phyloP scores from a whole-genome alignment of 2,329 filamentous ascomycete genomes.

The Diaporthe sp. region DNA sequence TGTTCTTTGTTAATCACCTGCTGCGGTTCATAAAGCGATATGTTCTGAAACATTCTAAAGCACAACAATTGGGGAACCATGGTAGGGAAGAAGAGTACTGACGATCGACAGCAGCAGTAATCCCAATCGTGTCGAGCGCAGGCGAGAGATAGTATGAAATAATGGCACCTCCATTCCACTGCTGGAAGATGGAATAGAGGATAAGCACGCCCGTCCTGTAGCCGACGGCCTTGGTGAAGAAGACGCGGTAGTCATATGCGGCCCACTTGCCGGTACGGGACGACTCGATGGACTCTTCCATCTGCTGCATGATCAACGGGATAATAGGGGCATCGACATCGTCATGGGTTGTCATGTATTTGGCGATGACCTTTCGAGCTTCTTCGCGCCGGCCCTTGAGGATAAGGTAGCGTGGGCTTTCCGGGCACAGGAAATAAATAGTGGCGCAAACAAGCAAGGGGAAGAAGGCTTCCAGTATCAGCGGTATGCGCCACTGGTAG shows the following conservation, averaged over 20 bases:
- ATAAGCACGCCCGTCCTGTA: slow-evolving; percentile 59
- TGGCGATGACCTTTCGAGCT: slow-evolving; percentile 52
- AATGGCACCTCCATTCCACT: slow-evolving; percentile 62
- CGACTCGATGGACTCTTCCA: slow-evolving; percentile 59
- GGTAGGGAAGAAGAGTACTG: too few relatives aligned
- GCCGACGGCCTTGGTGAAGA: slow-evolving; percentile 58
- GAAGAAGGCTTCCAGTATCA: slow-evolving; percentile 62
- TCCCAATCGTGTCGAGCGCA: slow-evolving; percentile 58
- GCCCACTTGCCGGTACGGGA: slow-evolving; percentile 52
- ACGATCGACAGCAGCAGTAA: slow-evolving; percentile 51
- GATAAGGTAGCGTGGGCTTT: slow-evolving; percentile 52
- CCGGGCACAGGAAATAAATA: slow-evolving; percentile 56
- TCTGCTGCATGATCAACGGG: slow-evolving; percentile 56
- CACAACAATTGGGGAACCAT: too few relatives aligned
- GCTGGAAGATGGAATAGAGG: slow-evolving; percentile 61
- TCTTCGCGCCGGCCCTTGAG: slow-evolving; percentile 51
- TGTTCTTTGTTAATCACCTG: too few relatives aligned
- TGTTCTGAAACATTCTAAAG: too few relatives aligned
- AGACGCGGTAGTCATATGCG: slow-evolving; percentile 61
- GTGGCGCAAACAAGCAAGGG: slow-evolving; percentile 60
- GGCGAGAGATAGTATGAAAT: slow-evolving; percentile 57
- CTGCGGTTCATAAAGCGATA: too few relatives aligned
- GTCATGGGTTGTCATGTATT: slow-evolving; percentile 57
- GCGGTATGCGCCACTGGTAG: slow-evolving; percentile 54
- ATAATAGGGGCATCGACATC: slow-evolving; percentile 57